Base-by-base conservation (phyloP, 768 basidiomycete species). In the Vishniacozyma victoriae region DNA sequence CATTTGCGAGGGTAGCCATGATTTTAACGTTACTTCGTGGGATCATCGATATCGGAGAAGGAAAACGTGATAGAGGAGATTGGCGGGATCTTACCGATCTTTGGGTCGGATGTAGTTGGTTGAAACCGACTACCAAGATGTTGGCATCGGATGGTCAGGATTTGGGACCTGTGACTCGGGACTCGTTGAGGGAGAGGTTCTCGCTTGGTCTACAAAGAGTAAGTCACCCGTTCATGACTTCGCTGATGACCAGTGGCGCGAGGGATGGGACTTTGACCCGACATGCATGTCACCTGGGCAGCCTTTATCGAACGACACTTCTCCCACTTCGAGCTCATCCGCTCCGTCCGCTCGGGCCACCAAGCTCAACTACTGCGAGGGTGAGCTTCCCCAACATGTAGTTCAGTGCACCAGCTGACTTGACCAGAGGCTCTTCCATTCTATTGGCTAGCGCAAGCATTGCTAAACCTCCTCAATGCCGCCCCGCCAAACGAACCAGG, bases 181-280 rank as follows among this genome's bases (percentile, higher is more conserved):
- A 70, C 35, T 52, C 58, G 22, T 49, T 73, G 29, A 53, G 61
- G 26, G 50, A 41, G 9, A 35, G 60, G 33, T 62, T 63, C 20
- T 41, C 46, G 15, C 18, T 55, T 33, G 65, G 42, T 22, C 29
- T 64, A 35, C 51, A 62, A 35, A 54, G 52, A 46, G 58, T 57
- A 47, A 48, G 60, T 22, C 19, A 41, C n/a, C 23, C 33, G 9
- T 24, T 19, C 5, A 35, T 24, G 14, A 36, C 13, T 42, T 35
- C 5, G 40, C 44, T 63, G 38, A 55, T 27, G 9, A 19, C 7
- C 42, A 74, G 72, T 75, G 74, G 74, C 54, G 73, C 27, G 56
- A 68, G 64, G 73, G 73, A 5, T 74, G 73, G 73, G 72, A 74
- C 52, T 72, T 73, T 48, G 74, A 75, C 48, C 43, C 59, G 13